Percentiles rank a stretch among this genome's conserved stretches.
These are phyloP conservation scores for Melanomma pulvis-pyrius DNA, from an alignment of 495 filamentous ascomycete species.

Conservation along the genomic window DNA sequence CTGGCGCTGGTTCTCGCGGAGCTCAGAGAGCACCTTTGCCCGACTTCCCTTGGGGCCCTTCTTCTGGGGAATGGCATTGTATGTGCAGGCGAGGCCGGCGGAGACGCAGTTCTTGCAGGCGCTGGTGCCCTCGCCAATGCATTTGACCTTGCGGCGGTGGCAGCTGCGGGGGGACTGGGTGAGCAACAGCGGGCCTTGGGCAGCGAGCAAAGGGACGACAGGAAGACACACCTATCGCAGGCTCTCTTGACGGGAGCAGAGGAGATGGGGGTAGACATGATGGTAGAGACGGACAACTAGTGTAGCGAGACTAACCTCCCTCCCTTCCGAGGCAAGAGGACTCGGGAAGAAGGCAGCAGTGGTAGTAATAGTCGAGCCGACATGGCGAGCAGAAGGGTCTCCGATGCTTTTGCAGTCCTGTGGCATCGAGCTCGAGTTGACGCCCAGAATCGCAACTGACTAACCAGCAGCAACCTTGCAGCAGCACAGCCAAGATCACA, in stretches of 20 bases:
- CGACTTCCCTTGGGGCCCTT: conserved; percentile 82
- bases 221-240: conserved; percentile 38
- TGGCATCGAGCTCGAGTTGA: conserved; percentile 33
- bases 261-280: conserved; percentile 22
- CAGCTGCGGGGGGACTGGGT: conserved; percentile 49
- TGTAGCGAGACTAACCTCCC: background rate
- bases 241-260: conserved; percentile 37
- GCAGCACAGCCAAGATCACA: conserved; percentile 7
- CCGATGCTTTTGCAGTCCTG: conserved; percentile 16
- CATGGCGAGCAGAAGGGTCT: conserved; percentile 24
- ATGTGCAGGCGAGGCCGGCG: conserved; percentile 72
- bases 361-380: conserved; percentile 8
- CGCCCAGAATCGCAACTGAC: conserved; percentile 13
- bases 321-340: conserved; percentile 13
- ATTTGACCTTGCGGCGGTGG: conserved; percentile 82
- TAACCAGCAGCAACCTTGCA: conserved; percentile 13
- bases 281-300: conserved; percentile 5
- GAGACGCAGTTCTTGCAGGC: conserved; percentile 73
- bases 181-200: background rate
- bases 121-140: conserved; percentile 62
- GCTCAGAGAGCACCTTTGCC: conserved; percentile 79
- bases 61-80: conserved; percentile 82
- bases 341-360: conserved; percentile 17
- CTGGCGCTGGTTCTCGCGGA: conserved; percentile 67
- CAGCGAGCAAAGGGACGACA: background rate